phyloP scores from a whole-genome alignment of 768 basidiomycete species.

The Podaxis rugospora region DNA sequence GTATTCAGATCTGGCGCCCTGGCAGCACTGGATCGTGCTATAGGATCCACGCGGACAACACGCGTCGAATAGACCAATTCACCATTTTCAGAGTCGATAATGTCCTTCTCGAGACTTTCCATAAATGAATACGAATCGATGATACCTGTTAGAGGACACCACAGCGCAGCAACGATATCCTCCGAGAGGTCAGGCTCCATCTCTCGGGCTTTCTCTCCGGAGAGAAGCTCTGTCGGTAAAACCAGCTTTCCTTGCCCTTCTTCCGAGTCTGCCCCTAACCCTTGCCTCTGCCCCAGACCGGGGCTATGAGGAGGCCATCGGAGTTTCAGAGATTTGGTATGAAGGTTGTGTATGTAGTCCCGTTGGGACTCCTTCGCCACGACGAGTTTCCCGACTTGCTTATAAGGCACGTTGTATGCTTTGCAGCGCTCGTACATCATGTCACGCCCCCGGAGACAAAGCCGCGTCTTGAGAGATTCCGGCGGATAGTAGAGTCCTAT shows the following conservation, averaged over 20 bases:
- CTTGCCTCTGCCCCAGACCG: conserved; percentile 4
- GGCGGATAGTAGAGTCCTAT: conserved; percentile 82
- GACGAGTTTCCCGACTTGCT: conserved; percentile 84
- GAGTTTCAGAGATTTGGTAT: conserved; percentile 55
- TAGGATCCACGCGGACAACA: conserved; percentile 83
- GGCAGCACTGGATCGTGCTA: conserved; percentile 21
- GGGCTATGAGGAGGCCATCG: conserved; percentile 43
- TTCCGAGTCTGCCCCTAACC: neutral
- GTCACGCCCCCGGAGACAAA: conserved; percentile 84
- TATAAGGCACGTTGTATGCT: conserved; percentile 55
- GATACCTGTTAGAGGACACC: conserved; percentile 87
- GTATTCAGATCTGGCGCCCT: conserved; percentile 23
- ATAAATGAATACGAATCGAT: conserved; percentile 84
- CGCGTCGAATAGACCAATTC: conserved; percentile 74
- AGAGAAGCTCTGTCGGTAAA: conserved; percentile 65
- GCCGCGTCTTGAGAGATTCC: conserved; percentile 75
- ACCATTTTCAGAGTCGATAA: conserved; percentile 63
- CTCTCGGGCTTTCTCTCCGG: conserved; percentile 58
- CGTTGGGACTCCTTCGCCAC: conserved; percentile 70
- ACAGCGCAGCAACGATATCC: conserved; percentile 68
- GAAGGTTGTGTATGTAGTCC: conserved; percentile 66
- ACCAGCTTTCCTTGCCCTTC: conserved; percentile 24
- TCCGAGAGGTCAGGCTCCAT: conserved; percentile 82
- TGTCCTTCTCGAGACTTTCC: conserved; percentile 78
- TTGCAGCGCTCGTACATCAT: conserved; percentile 79